Percentiles rank a stretch among this genome's conserved stretches.
These are phyloP conservation scores for Elaeagnus macrophylla DNA, from an alignment of 306 rosid genomes.

Conservation along the genomic window DNA sequence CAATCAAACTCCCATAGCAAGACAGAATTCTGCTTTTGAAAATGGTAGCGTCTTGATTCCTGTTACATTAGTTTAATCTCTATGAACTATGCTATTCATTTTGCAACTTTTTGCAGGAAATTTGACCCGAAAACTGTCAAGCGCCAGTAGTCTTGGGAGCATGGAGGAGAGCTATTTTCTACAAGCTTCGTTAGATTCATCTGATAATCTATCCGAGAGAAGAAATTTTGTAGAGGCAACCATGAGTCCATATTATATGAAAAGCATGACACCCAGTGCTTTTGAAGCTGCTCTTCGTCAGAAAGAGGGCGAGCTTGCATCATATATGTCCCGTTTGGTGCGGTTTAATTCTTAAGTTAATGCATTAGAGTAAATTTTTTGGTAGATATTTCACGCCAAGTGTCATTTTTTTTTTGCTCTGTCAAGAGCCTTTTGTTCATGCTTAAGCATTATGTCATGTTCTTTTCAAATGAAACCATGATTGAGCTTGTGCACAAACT, in stretches of 20 bases:
- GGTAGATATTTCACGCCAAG: background rate
- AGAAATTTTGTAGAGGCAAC: slow-evolving; percentile 62
- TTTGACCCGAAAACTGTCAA: slow-evolving; percentile 66
- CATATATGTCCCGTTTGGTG: slow-evolving; percentile 95
- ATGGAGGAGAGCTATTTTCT: slow-evolving; percentile 94
- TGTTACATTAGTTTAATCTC: slow-evolving; percentile 11
- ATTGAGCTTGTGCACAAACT: slow-evolving; percentile 1
- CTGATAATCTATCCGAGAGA: slow-evolving; percentile 59
- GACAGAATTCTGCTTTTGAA: slow-evolving; percentile 58
- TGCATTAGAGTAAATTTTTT: background rate
- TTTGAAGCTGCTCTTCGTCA: slow-evolving; percentile 97
- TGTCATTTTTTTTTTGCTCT: slow-evolving; percentile 8
- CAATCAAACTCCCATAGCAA: slow-evolving; percentile 44
- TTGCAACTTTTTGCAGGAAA: slow-evolving; percentile 43
- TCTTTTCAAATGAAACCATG: background rate
- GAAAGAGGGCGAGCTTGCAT: slow-evolving; percentile 99
- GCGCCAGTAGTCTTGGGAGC: slow-evolving; percentile 86
- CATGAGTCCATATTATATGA: slow-evolving; percentile 85
- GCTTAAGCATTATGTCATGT: slow-evolving; percentile 3
- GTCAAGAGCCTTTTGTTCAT: slow-evolving; percentile 12
- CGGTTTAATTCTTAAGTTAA: slow-evolving; percentile 20
- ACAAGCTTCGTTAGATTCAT: slow-evolving; percentile 89
- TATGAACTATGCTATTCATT: slow-evolving; percentile 16
- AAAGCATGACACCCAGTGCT: slow-evolving; percentile 87
- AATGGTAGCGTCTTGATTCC: slow-evolving; percentile 50